Evolutionary conservation across 2,329 filamentous ascomycete species (phyloP).

Genomic region (Talaromyces islandicus): DNA sequence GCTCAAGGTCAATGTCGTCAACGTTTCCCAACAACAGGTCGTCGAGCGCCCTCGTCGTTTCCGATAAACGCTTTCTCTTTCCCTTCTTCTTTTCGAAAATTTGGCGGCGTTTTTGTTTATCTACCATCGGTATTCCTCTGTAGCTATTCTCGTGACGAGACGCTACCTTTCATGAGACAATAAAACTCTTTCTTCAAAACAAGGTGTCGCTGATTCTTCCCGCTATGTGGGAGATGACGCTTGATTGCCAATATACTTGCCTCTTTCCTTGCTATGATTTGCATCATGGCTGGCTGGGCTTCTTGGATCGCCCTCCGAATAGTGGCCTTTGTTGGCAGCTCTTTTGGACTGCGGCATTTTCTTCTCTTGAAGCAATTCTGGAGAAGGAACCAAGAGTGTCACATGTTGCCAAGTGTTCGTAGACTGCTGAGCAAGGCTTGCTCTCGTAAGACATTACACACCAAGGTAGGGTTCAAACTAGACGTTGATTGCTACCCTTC

Average conservation of each 20-base stretch:
- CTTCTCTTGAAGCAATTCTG: not conserved
- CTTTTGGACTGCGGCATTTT: not conserved
- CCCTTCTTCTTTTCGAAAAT: not conserved
- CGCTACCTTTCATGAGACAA: slow-evolving; percentile 18
- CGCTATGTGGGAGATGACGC: slow-evolving; percentile 60
- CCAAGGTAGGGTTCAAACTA: not conserved
- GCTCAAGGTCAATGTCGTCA: slow-evolving; percentile 92
- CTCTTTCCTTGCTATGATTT: slow-evolving; percentile 5
- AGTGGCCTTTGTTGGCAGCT: not conserved
- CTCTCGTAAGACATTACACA: slow-evolving; percentile 3
- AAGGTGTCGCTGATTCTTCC: slow-evolving; percentile 88
- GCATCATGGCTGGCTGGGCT: not conserved
- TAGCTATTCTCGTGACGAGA: slow-evolving; percentile 17
- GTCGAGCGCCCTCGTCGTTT: slow-evolving; percentile 77
- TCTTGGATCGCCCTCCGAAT: not conserved
- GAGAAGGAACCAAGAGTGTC: not conserved
- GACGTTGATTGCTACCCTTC: not conserved
- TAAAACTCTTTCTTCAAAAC: slow-evolving; percentile 33
- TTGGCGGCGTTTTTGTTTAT: not conserved
- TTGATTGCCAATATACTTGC: slow-evolving; percentile 71
- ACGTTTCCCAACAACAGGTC: slow-evolving; percentile 81
- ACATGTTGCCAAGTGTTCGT: slow-evolving; percentile 13
- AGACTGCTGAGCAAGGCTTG: slow-evolving; percentile 13
- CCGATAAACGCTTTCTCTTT: slow-evolving; percentile 31
- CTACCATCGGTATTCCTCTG: not conserved